Base-by-base conservation (phyloP, 192 early-diverging fungal species). In the Thoreauomyces humboldtii region DNA sequence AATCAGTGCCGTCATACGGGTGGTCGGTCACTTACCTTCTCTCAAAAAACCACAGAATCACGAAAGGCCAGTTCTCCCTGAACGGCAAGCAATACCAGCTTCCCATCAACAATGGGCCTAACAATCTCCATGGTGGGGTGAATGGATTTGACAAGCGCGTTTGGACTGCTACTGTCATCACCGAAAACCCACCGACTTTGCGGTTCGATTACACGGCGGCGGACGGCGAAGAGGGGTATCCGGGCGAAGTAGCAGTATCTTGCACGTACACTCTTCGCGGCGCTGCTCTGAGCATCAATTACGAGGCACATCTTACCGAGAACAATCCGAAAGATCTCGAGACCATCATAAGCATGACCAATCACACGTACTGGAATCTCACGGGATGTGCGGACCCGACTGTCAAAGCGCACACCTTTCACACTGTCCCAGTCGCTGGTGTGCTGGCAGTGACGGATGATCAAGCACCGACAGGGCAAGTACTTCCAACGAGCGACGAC, bases 281-380 rank as follows among this genome's bases (percentile, higher is more conserved):
- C 2, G 21, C 50, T 25, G 45, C 32, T 9, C 27, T 78, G 51
- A n/a, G 14, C 2, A 70, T 81, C 27, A 73, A 82, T 19, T 76
- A 84, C 29, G 45, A 71, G 29, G 80, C 81, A 0, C 47, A 81
- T 21, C 64, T 84, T 14, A 71, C 87, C 6, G 77, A 81, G 3
- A 80, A 84, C 57, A 65, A 61, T 5, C 69, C 80, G 11, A 6
- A 45, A 7, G 75, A 79, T 12, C 69, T 82, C 6, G 53, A 69
- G 2, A 91, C 88, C 0, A 70, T 89, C 37, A 69, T 90, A 11
- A 92, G 89, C 44, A 70, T 94, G 11, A 93, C 94, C 11, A 91
- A 88, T 73, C 94, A 96, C 66, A 74, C 89, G 17, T 96, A 94
- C 74, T 95, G 92, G 73, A 93, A 93, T 67, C 73, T 96, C 32